Conservation (phyloP, 805 yeast species). For the Lachancea fermentati region DNA sequence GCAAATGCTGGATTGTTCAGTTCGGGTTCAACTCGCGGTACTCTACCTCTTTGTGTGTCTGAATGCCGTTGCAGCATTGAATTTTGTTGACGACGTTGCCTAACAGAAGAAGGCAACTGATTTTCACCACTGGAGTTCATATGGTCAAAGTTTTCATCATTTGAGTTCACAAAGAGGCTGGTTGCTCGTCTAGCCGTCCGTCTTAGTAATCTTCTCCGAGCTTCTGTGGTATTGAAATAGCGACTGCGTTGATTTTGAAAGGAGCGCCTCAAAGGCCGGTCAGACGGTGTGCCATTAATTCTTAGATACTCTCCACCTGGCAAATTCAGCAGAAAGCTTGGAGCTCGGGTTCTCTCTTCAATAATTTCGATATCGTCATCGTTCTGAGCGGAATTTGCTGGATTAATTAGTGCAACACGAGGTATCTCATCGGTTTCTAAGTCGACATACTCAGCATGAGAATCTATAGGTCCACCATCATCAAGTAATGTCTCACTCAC, state of each 20-base stretch:
- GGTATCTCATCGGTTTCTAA: conserved; percentile 20
- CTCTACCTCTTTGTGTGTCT: neutral
- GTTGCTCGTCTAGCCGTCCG: conserved; percentile 19
- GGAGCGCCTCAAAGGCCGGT: conserved; percentile 25
- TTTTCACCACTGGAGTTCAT: neutral
- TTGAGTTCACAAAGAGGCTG: conserved; percentile 8
- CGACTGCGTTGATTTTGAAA: conserved; percentile 20
- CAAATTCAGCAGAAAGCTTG: conserved; percentile 19
- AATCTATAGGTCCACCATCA: conserved; percentile 17
- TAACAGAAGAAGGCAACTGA: conserved; percentile 1
- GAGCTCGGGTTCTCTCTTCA: conserved; percentile 24
- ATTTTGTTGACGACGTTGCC: conserved; percentile 1
- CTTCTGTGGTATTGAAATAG: conserved; percentile 5
- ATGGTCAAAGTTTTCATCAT: neutral
- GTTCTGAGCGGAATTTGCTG: conserved; percentile 6
- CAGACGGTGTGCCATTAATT: conserved; percentile 19
- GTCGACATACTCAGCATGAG: conserved; percentile 27
- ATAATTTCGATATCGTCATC: conserved; percentile 30
- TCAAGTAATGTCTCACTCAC: conserved; percentile 14
- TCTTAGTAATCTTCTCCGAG: conserved; percentile 15
- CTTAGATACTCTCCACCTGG: conserved; percentile 26
- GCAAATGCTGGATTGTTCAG: conserved; percentile 12
- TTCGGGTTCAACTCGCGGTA: neutral
- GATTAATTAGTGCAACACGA: conserved; percentile 19
- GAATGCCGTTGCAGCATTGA: neutral